Base-by-base conservation (phyloP, 2,329 filamentous ascomycete species). In the Microcyclospora tardicrescens region DNA sequence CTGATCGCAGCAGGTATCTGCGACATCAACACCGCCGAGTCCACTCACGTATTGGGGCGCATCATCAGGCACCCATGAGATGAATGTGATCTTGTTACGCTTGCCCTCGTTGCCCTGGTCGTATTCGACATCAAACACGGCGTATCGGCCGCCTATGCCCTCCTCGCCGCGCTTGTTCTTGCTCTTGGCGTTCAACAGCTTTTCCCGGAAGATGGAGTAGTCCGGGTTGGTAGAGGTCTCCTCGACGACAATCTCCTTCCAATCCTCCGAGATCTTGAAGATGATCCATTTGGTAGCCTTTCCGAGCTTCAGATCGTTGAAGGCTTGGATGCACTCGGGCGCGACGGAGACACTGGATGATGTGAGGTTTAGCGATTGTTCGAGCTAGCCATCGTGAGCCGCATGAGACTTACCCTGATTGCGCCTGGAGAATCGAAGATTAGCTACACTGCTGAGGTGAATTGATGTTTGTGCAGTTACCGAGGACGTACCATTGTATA, bases 51-150 rank as follows among this genome's bases (percentile, higher is more conserved):
- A 79, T 64, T 86, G 72, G 50, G 73, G 68, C 48, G 84, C 81
- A 72, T 85, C 78, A 75, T 91, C 81, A 42, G 81, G 81, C 48
- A 79, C 81, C 81, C 81, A 87, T 53, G 77, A 71, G 52, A 86
- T 77, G 67, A 86, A 84, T 56, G 76, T 75, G 54, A 85, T 77
- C 71, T 85, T 85, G 75, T 75, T 83, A 67, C 56, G 76, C 58
- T 70, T 69, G 56, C 83, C 83, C 65, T 86, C 83, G 51, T 81
- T 81, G 41, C 71, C 73, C 43, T 73, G 72, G 50, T 72, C 72
- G 67, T 85, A 91, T 68, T 83, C 72, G 61, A 91, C 81, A 65
- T 91, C 84, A 65, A 84, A 91, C 58, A 91, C 77, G 48, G 82
- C 84, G 61, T 87, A 91, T 62, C 84, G 75, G 60, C 80, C 83